phyloP scores from a whole-genome alignment of 495 filamentous ascomycete genomes.

The Articulospora tetracladia region DNA sequence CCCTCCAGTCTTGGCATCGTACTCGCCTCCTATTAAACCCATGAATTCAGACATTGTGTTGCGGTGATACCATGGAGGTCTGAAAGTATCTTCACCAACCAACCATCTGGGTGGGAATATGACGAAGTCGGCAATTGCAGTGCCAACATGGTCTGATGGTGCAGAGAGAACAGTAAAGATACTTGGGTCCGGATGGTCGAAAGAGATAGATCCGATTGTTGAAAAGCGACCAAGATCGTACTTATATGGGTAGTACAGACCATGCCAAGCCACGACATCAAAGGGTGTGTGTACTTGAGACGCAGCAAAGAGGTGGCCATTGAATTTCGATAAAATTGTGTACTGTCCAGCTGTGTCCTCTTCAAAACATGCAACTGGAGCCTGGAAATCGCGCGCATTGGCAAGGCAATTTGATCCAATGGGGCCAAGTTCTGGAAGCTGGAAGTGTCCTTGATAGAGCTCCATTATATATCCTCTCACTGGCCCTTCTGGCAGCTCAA shows the following conservation, averaged over 20 bases:
- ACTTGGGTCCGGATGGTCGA: conserved; percentile 76
- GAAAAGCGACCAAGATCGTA: conserved; percentile 81
- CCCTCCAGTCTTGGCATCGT: conserved; percentile 47
- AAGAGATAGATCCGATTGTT: conserved; percentile 70
- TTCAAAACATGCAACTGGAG: conserved; percentile 71
- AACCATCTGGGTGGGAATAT: conserved; percentile 83
- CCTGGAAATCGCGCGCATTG: conserved; percentile 86
- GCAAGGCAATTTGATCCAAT: conserved; percentile 87
- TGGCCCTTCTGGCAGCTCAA: conserved; percentile 49
- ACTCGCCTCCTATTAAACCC: conserved; percentile 67
- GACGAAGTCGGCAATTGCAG: conserved; percentile 77
- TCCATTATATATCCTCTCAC: conserved; percentile 80
- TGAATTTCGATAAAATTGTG: conserved; percentile 71
- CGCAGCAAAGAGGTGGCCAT: conserved; percentile 71
- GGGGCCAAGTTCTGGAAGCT: conserved; percentile 82
- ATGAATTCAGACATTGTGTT: conserved; percentile 86
- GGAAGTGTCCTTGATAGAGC: conserved; percentile 80
- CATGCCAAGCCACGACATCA: conserved; percentile 80
- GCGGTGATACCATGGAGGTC: conserved; percentile 79
- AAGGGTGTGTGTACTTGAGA: conserved; percentile 72
- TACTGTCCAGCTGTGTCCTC: conserved; percentile 52
- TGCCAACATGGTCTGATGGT: conserved; percentile 57
- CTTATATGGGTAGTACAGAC: conserved; percentile 77
- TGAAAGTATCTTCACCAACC: conserved; percentile 72
- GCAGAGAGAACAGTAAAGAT: conserved; percentile 80